phyloP scores from a whole-genome alignment of 495 filamentous ascomycete genomes.

The Aspergillus avenaceus region DNA sequence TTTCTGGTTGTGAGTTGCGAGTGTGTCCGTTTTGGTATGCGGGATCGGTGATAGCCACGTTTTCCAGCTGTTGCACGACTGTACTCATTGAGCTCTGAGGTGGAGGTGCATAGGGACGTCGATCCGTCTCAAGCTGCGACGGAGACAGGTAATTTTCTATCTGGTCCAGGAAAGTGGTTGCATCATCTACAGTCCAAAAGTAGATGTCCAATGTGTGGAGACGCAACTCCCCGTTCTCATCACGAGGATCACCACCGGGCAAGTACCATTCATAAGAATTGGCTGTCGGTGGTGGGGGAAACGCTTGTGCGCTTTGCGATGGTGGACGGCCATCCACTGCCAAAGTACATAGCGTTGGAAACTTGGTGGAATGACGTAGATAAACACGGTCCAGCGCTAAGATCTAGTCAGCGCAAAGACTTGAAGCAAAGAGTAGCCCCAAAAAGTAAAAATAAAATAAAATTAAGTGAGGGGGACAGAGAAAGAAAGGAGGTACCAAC shows the following conservation, averaged over 20 bases:
- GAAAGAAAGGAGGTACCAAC: too few species aligned
- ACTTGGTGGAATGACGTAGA: slow-evolving; percentile 71
- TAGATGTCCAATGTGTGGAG: slow-evolving; percentile 85
- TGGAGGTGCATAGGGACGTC: slow-evolving; percentile 42
- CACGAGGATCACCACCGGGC: slow-evolving; percentile 62
- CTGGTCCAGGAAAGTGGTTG: slow-evolving; percentile 65
- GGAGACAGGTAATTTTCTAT: slow-evolving; percentile 55
- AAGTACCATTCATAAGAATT: slow-evolving; percentile 70
- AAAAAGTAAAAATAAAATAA: background rate
- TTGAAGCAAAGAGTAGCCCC: background rate
- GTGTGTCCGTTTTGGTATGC: slow-evolving; percentile 55
- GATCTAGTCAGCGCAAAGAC: slow-evolving; percentile 4
- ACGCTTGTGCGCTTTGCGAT: slow-evolving; percentile 14
- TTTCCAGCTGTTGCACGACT: slow-evolving; percentile 81
- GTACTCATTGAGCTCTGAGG: slow-evolving; percentile 60
- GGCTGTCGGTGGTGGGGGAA: slow-evolving; percentile 33
- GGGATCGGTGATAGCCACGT: slow-evolving; percentile 66
- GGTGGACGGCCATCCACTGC: slow-evolving; percentile 56
- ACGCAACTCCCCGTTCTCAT: slow-evolving; percentile 67
- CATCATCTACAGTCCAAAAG: slow-evolving; percentile 80
- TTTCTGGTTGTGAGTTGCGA: slow-evolving; percentile 39
- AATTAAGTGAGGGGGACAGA: too few species aligned
- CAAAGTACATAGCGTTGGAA: slow-evolving; percentile 71
- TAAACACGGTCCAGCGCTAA: slow-evolving; percentile 61
- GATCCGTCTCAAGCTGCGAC: slow-evolving; percentile 51